phyloP scores from a whole-genome alignment of 139 green algal genomes.

The Raphidocelis subcapitata region DNA sequence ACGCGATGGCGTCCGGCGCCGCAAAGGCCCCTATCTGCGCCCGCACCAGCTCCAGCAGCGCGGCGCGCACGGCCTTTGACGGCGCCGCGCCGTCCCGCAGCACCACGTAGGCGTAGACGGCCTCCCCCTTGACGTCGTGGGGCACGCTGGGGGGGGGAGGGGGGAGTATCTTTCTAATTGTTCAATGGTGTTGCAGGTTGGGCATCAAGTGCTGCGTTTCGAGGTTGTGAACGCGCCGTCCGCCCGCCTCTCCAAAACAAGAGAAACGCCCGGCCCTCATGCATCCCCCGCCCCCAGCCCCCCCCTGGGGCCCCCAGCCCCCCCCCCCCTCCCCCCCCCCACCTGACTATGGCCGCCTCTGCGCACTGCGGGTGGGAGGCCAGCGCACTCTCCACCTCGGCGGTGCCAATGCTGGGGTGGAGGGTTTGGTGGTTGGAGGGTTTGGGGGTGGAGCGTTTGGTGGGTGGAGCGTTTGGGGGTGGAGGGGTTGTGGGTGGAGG shows the following conservation, averaged over 20 bases:
- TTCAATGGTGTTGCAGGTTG: neutral
- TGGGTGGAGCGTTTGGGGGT: too few relatives aligned
- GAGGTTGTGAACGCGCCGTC: conserved; percentile 24
- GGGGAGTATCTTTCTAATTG: neutral
- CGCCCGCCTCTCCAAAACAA: too few relatives aligned
- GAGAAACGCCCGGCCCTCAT: too few relatives aligned
- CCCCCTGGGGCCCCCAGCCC: neutral
- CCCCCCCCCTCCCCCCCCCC: conserved; percentile 3
- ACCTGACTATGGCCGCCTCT: conserved; percentile 92
- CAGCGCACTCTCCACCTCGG: conserved; percentile 93
- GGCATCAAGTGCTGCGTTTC: too few relatives aligned
- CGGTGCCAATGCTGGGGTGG: conserved; percentile 76
- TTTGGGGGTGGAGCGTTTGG: too few relatives aligned
- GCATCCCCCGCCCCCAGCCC: neutral
- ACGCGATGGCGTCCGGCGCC: conserved; percentile 95
- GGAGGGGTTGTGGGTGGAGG: too few relatives aligned
- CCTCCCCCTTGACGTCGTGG: conserved; percentile 90
- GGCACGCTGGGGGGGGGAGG: conserved; percentile 55
- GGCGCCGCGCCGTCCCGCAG: conserved; percentile 63
- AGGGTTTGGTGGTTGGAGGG: too few relatives aligned
- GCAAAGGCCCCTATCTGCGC: conserved; percentile 84
- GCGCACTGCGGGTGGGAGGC: conserved; percentile 71
- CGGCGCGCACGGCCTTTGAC: conserved; percentile 62
- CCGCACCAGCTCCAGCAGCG: conserved; percentile 49
- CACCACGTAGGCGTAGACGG: conserved; percentile 96